Percentiles rank a stretch among this genome's conserved stretches.
Evolutionary conservation across 2,329 filamentous ascomycete genomes (phyloP).

Genomic region (Fusarium luffae): DNA sequence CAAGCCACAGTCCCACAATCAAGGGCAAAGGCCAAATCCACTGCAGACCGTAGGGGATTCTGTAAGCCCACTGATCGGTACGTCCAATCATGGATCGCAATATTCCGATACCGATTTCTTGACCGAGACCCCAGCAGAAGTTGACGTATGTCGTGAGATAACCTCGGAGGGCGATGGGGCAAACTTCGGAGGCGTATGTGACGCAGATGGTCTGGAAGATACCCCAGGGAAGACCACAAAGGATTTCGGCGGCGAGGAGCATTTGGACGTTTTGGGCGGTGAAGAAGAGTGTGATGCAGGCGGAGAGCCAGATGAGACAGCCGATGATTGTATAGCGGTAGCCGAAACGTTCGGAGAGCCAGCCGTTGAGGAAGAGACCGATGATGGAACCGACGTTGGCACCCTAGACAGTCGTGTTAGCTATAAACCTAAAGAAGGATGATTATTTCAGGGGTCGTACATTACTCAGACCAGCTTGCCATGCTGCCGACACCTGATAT

Average conservation of each 20-base stretch:
- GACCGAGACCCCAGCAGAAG: slow-evolving; percentile 80
- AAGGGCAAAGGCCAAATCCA: slow-evolving; percentile 82
- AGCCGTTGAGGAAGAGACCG: slow-evolving; percentile 39
- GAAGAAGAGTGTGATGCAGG: slow-evolving; percentile 40
- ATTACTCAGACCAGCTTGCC: slow-evolving; percentile 41
- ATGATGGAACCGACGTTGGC: slow-evolving; percentile 39
- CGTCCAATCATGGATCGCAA: slow-evolving; percentile 74
- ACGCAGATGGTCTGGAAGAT: slow-evolving; percentile 43
- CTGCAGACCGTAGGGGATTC: slow-evolving; percentile 77
- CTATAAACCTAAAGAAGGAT: too few relatives aligned
- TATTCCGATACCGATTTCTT: slow-evolving; percentile 78
- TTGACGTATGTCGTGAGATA: slow-evolving; percentile 81
- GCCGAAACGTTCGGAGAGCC: slow-evolving; percentile 34
- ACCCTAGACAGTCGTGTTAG: slow-evolving; percentile 15
- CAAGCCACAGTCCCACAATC: slow-evolving; percentile 72
- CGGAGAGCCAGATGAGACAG: slow-evolving; percentile 32
- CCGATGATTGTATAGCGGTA: slow-evolving; percentile 41
- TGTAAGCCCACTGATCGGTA: slow-evolving; percentile 74
- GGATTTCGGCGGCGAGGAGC: slow-evolving; percentile 38
- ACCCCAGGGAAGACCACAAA: slow-evolving; percentile 39
- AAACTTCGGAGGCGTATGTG: slow-evolving; percentile 69
- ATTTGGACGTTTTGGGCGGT: slow-evolving; percentile 39
- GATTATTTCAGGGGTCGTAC: too few relatives aligned
- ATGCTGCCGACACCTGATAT: slow-evolving; percentile 37
- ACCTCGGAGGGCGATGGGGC: slow-evolving; percentile 76